Base-by-base conservation (phyloP, 2,329 filamentous ascomycete species). In the Ceratocystis variospora region DNA sequence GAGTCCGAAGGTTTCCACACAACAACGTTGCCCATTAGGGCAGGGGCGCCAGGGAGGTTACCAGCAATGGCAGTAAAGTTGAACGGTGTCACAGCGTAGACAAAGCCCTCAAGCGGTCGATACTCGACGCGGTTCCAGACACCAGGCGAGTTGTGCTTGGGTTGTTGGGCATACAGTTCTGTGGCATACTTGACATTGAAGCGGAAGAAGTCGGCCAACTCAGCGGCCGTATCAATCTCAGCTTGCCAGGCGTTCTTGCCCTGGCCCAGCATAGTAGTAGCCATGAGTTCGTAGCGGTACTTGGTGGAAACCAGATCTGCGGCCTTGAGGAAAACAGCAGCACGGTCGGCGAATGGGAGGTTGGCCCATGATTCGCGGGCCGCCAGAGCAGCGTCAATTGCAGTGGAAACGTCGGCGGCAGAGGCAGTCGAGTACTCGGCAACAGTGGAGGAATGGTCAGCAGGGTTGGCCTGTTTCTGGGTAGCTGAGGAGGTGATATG, bases 221-320 rank as follows among this genome's bases (percentile, higher is more conserved):
- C 94, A 7, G 93, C 93, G 19, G 93, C 93, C 48, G 92, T 83
- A 76, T 97, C 93, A 70, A 97, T 97, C 81, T 99, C 93, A n/a
- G 94, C 93, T 77, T 99, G 93, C 91, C 91, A 97, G 61, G 90
- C 90, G 75, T 96, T 97, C 84, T 97, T 97, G 72, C 94, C 93
- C 78, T 99, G 93, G 68, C 93, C 94, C 41, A 96, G 80, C 85
- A 97, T 96, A 15, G 94, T 96, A 57, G 90, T 85, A 6, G 94
- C 93, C 89, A 97, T 96, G 72, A 99, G 84, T 66, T 96, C 90
- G 77, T 96, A 96, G 74, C 94, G 85, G 78, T 99, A 97, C 79
- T 97, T 97, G 70, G 84, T 88, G 65, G 88, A 81, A 71, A 99
- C 85, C 69, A 99, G 80, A 74, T 97, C 92, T 44, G 93, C 93